Evolutionary conservation across 148 eudicot species (phyloP), one percentile per base, ranked within the genome.

Genomic region (Rhododendron simsii): DNA sequence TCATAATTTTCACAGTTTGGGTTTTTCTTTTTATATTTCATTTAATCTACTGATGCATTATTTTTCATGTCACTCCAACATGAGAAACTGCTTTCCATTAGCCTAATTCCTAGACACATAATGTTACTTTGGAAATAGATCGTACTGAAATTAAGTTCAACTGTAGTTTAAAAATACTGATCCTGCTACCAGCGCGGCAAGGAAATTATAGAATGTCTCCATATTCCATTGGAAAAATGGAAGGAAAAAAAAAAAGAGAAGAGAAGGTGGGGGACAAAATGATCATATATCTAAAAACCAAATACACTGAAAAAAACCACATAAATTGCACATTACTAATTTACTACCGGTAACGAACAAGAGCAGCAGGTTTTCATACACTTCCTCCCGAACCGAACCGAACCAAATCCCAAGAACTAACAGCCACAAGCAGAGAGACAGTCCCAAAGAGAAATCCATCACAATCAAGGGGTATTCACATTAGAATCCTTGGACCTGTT

Each of bases 401-500:
- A 59, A 47, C 5, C 37, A 47, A n/a, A 83, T 26, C n/a, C 26
- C 57, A 53, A 15, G 45, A 61, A 81, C 71, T 5, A n/a, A 33
- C 76, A 71, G 20, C 39, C 76, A 30, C 76, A 51, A 35, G 21
- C 20, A 12, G 26, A 7, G 69, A 51, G 21, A 30, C 21, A 76
- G 80, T 8, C 12, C 26, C 80, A 41, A 39, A 11, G 81, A 67
- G 37, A 82, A 82, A 53, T 45, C 78, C 9, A 7, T 59, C 30
- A 20, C n/a, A 8, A 67, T 91, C 90, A 89, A 3, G 98, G 98
- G 33, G 96, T 94, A 45, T 87, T 85, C 47, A 86, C 95, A 45
- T 91, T 89, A 2, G 98, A 93, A 47, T 92, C 97, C 90, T 94
- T 96, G 1, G 95, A 94, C 85, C 81, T 89, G 86, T 91, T 89